phyloP scores from a whole-genome alignment of 176 grass and related monocot species.

The Juncus effusus region DNA sequence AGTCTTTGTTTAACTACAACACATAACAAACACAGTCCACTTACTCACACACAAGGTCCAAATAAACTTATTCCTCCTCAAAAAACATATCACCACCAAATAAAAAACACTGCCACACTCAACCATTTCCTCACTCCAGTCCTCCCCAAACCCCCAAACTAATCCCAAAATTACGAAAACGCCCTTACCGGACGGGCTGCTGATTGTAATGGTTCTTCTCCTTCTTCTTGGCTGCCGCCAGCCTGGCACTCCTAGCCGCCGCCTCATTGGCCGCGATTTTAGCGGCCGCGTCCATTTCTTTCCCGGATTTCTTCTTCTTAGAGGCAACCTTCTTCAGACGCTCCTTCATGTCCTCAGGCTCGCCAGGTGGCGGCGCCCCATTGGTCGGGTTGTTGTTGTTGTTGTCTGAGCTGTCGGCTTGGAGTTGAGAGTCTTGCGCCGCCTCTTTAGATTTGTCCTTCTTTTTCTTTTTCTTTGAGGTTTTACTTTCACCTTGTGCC shows the following conservation, averaged over 20 bases:
- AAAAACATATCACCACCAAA: conserved; percentile 21
- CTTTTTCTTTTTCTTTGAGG: conserved; percentile 78
- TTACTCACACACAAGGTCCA: too few relatives aligned
- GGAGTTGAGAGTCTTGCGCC: conserved; percentile 41
- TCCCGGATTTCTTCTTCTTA: conserved; percentile 95
- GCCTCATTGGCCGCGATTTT: conserved; percentile 80
- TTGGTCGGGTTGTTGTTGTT: conserved; percentile 23
- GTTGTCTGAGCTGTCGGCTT: conserved; percentile 43
- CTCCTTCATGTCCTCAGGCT: conserved; percentile 79
- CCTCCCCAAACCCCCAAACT: conserved; percentile 14
- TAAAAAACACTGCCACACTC: conserved; percentile 21
- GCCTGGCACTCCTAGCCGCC: conserved; percentile 72
- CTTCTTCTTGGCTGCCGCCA: conserved; percentile 94
- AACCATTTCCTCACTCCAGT: conserved; percentile 11
- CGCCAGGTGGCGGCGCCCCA: conserved; percentile 50
- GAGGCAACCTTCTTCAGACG: conserved; percentile 92
- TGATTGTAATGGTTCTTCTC: conserved; percentile 99
- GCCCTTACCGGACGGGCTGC: conserved; percentile 77
- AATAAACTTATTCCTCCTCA: conserved; percentile 2
- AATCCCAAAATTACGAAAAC: conserved; percentile 24
- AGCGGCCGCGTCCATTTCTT: conserved; percentile 63
- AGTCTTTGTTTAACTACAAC: too few relatives aligned
- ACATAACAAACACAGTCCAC: too few relatives aligned
- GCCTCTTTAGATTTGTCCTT: conserved; percentile 75
- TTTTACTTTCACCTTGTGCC: conserved; percentile 68